A percentile compares a stretch with the other conserved stretches of the same genome.
These are phyloP conservation scores for Solanum chacoense DNA, from an alignment of 305 asterid species.

Conservation along the genomic window DNA sequence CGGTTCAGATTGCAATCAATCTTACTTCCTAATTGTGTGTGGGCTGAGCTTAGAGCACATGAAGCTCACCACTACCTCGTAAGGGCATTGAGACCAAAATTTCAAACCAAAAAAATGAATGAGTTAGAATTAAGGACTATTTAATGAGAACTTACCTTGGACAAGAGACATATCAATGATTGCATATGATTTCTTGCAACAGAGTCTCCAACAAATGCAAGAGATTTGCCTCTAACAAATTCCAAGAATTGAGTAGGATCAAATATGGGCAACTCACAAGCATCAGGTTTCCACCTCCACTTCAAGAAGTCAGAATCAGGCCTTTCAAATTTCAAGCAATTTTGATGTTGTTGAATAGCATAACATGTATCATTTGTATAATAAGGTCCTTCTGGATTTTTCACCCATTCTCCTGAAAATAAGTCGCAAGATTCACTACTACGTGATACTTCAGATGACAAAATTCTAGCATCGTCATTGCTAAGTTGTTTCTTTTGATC, in stretches of 20 bases:
- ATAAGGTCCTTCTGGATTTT: constrained; percentile 54
- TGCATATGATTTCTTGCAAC: constrained; percentile 83
- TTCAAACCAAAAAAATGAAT: neutral
- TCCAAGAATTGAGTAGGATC: constrained; percentile 49
- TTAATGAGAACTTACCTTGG: constrained; percentile 27
- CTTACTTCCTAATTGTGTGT: neutral
- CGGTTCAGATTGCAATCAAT: neutral
- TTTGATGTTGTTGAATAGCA: constrained; percentile 66
- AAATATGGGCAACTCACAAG: constrained; percentile 55
- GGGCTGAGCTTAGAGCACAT: neutral
- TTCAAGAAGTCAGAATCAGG: constrained; percentile 59
- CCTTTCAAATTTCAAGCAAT: constrained; percentile 65
- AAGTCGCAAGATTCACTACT: constrained; percentile 27
- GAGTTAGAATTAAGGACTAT: neutral
- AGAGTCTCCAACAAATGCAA: constrained; percentile 74
- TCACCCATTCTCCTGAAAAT: constrained; percentile 61
- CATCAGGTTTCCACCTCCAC: constrained; percentile 84
- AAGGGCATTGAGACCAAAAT: neutral
- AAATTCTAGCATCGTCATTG: neutral
- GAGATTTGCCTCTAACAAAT: constrained; percentile 50
- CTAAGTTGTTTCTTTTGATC: neutral
- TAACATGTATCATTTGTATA: constrained; percentile 52
- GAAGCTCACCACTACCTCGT: neutral
- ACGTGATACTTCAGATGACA: neutral
- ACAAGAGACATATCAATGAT: constrained; percentile 62